phyloP scores from a whole-genome alignment of 345 rosid species.

The Gossypium australe region DNA sequence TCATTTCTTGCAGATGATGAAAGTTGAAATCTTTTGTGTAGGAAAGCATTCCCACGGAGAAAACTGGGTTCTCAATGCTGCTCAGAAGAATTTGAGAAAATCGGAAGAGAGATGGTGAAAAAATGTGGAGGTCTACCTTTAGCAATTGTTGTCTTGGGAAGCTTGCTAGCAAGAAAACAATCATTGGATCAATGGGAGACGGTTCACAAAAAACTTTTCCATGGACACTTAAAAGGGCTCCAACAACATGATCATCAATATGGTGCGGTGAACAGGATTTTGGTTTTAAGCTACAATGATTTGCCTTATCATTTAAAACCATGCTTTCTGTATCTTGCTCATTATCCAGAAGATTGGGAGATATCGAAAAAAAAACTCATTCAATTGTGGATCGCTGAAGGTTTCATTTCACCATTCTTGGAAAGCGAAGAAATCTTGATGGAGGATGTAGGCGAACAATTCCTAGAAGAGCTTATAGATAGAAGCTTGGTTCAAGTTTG shows the following conservation, averaged over 20 bases:
- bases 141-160: too few species aligned
- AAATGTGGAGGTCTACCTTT: too few species aligned
- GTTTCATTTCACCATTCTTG: neutral
- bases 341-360: conserved; percentile 20
- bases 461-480: conserved; percentile 14
- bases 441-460: conserved; percentile 24
- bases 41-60: neutral
- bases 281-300: too few species aligned
- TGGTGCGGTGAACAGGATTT: too few species aligned
- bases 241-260: too few species aligned
- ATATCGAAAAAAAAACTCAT: conserved; percentile 8
- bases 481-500: conserved; percentile 14
- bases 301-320: too few species aligned
- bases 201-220: too few species aligned
- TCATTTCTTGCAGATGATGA: neutral
- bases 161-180: too few species aligned
- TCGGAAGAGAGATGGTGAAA: too few species aligned
- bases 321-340: neutral
- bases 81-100: too few species aligned
- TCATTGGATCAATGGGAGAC: too few species aligned
- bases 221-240: too few species aligned
- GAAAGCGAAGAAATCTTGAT: neutral
- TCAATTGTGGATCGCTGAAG: conserved; percentile 21
- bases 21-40: conserved; percentile 2
- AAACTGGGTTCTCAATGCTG: neutral